Evolutionary conservation across 306 rosid species (phyloP).

Genomic region (Aeschynomene evenia): DNA sequence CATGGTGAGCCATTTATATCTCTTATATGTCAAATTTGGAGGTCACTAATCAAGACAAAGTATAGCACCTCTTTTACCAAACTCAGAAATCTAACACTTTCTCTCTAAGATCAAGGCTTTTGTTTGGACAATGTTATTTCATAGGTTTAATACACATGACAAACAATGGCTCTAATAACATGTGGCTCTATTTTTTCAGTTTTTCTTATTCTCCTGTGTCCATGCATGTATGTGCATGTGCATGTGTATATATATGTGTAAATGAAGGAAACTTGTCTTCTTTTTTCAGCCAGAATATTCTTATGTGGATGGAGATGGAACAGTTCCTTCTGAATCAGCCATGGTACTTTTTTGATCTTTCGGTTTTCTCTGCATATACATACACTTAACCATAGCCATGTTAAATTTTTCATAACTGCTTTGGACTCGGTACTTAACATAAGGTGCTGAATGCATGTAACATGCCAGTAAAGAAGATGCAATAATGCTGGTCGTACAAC

Average conservation of each 20-base stretch:
- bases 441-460: background rate
- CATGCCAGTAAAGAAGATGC: too few relatives aligned
- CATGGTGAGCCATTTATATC: slow-evolving; percentile 53
- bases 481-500: too few relatives aligned
- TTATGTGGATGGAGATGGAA: slow-evolving; percentile 84
- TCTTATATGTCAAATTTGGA: slow-evolving; percentile 12
- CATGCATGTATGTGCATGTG: background rate
- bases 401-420: slow-evolving; percentile 16
- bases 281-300: slow-evolving; percentile 76
- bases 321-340: slow-evolving; percentile 92
- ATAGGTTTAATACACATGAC: background rate
- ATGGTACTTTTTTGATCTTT: slow-evolving; percentile 54
- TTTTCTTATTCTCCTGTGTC: background rate
- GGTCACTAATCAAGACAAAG: background rate
- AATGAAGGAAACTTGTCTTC: slow-evolving; percentile 7
- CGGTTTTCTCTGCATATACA: slow-evolving; percentile 18
- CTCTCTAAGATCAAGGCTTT: background rate
- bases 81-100: background rate
- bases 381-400: background rate
- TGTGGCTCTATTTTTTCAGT: background rate
- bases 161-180: background rate
- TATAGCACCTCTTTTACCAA: background rate
- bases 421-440: background rate
- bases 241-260: background rate
- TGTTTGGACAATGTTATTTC: background rate